Base-by-base conservation (phyloP, 805 yeast genomes). In the Starmerella geochares region DNA sequence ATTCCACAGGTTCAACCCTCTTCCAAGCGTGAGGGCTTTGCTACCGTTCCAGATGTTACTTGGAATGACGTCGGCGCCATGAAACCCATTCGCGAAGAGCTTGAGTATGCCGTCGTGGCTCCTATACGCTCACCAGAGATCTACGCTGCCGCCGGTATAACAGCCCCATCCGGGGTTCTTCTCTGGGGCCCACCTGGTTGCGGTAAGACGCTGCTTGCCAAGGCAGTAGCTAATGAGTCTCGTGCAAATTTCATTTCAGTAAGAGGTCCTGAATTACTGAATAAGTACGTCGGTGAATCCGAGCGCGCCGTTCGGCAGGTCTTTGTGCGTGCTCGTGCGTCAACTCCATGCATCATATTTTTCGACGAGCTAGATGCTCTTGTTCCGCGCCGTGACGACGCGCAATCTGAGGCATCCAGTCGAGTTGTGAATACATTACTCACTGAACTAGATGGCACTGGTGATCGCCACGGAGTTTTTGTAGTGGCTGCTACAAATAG, bases 131-230 rank as follows among this genome's bases (percentile, higher is more conserved):
- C 85, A 55, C 98, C 98, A 1, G 96, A 90, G 54, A 68, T 90
- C 19, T 92, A 84, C 62, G 80, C 79, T 55, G 79, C 80, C 52
- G 96, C 88, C 10, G 98, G 98, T 65, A 88, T 92, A 38, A 79
- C 86, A 48, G 96, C 96, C 0, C 97, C 97, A 2, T 87, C 95
- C 0, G 98, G 98, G 50, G 98, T 92, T 1, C 69, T 92, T 23
- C 76, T 92, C 73, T 92, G 98, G 98, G 98, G 98, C 0, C 98
- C 98, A 1, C 98, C 98, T 3, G 98, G 98, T 32, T 92, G 97
- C 70, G 98, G 98, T 74, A 92, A 92, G 64, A 92, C 98, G 0
- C 71, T 92, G 45, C 71, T 92, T 25, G 97, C 97, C 0, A 92
- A 92, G 62, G 98, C 98, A 2, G 97, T 92, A 2, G 98, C 98